These are phyloP conservation scores for Martiniozyma abietophila DNA, from an alignment of 805 yeast species.

Conservation along the genomic window DNA sequence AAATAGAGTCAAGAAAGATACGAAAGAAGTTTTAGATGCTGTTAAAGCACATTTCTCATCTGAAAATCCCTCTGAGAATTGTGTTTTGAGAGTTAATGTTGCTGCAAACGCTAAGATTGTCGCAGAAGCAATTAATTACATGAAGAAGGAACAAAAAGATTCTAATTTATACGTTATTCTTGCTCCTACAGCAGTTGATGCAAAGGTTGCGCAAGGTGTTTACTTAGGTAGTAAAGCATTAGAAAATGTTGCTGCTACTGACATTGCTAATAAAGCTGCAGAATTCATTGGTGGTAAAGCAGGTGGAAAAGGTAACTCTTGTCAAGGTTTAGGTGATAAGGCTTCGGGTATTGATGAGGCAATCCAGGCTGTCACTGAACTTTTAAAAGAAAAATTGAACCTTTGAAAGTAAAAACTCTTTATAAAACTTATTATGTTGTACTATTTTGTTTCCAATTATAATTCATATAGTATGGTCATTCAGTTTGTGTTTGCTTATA, in stretches of 20 bases:
- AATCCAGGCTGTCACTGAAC: conserved; percentile 34
- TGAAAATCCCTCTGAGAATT: conserved; percentile 41
- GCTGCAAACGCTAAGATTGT: conserved; percentile 87
- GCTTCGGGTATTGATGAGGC: conserved; percentile 64
- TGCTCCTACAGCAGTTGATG: conserved; percentile 40
- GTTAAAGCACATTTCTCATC: conserved; percentile 63
- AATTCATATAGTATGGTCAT: too few relatives aligned
- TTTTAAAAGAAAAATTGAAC: conserved; percentile 7
- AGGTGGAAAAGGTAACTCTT: conserved; percentile 95
- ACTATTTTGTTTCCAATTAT: too few relatives aligned
- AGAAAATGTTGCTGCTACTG: conserved; percentile 60
- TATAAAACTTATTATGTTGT: too few relatives aligned
- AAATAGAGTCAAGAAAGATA: conserved; percentile 78
- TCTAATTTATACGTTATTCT: conserved; percentile 75
- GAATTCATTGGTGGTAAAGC: conserved; percentile 87
- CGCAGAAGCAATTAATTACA: conserved; percentile 79
- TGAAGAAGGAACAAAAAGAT: conserved; percentile 66
- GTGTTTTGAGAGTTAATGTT: conserved; percentile 62
- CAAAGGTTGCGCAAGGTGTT: conserved; percentile 93
- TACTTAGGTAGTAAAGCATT: conserved; percentile 68
- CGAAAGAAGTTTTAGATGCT: conserved; percentile 69
- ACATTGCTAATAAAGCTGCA: conserved; percentile 63
- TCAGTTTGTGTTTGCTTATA: too few relatives aligned
- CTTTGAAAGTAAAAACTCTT: not conserved
- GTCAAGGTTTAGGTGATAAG: conserved; percentile 95